Conservation (phyloP, 345 rosid species). For the Acer negundo region DNA sequence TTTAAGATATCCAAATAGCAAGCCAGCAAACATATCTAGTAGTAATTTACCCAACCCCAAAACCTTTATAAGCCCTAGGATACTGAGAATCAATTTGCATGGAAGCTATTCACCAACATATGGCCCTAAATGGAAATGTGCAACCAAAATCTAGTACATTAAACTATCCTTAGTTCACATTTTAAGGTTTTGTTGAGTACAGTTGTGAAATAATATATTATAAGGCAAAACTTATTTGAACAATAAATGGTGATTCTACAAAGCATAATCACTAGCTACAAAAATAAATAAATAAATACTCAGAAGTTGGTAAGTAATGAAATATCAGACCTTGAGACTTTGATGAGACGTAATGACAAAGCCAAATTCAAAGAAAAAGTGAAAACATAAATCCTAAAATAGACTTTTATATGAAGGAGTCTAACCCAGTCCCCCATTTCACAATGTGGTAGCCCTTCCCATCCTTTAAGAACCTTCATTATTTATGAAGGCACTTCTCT, state of each 20-base stretch:
- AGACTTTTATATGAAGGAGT: too few relatives aligned
- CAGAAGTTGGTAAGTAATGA: not conserved
- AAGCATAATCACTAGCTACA: not conserved
- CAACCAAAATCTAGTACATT: too few relatives aligned
- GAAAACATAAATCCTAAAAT: not conserved
- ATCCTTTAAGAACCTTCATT: not conserved
- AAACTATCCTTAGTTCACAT: too few relatives aligned
- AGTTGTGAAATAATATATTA: not conserved
- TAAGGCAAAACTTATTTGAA: not conserved
- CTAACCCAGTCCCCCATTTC: not conserved
- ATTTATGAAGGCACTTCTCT: not conserved
- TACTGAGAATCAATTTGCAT: too few relatives aligned
- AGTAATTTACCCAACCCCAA: too few relatives aligned
- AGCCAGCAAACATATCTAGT: not conserved
- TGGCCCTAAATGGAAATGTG: too few relatives aligned
- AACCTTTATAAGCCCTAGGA: too few relatives aligned
- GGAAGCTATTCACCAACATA: too few relatives aligned
- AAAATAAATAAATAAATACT: too few relatives aligned
- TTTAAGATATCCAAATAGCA: not conserved
- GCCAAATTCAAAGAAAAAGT: not conserved
- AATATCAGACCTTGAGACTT: not conserved
- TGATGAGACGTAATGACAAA: not conserved
- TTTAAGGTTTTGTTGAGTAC: not conserved
- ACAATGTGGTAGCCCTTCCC: not conserved
- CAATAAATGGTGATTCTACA: not conserved